Percentiles rank a stretch among this genome's conserved stretches.
Evolutionary conservation across 768 basidiomycete genomes (phyloP).

Genomic region (Agrocybe pediades): DNA sequence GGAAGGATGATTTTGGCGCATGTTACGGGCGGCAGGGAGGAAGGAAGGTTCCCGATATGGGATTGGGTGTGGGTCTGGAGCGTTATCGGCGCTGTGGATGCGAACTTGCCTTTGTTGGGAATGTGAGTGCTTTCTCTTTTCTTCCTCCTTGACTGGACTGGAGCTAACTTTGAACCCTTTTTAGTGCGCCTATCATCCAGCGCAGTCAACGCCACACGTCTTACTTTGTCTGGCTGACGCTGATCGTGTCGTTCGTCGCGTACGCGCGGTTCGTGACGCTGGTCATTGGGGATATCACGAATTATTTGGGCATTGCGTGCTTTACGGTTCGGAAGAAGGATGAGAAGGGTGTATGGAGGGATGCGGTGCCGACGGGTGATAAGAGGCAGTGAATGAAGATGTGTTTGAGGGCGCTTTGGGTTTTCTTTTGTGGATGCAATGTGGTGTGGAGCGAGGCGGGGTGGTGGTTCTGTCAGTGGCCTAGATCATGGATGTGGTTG

Average conservation of each 20-base stretch:
- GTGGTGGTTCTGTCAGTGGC: neutral
- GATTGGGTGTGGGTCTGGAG: constrained; percentile 89
- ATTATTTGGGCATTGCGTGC: constrained; percentile 92
- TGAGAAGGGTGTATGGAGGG: constrained; percentile 58
- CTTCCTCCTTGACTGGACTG: neutral
- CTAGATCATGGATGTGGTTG: neutral
- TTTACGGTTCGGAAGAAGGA: constrained; percentile 92
- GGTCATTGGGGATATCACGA: constrained; percentile 88
- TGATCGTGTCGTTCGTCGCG: constrained; percentile 64
- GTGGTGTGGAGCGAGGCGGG: neutral
- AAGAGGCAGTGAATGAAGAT: neutral
- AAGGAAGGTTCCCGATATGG: constrained; percentile 81
- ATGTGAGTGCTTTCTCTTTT: constrained; percentile 46
- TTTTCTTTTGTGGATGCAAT: no score
- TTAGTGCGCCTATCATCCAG: constrained; percentile 74
- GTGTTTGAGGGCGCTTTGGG: neutral
- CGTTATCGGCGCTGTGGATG: constrained; percentile 76
- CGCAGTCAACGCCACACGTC: constrained; percentile 49
- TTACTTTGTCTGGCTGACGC: constrained; percentile 72
- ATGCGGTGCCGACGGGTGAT: constrained; percentile 13
- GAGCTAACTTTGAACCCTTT: neutral
- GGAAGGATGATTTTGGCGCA: constrained; percentile 93
- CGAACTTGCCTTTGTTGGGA: constrained; percentile 72
- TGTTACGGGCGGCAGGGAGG: constrained; percentile 54
- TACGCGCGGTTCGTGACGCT: constrained; percentile 79